Base-by-base conservation (phyloP, 78 protist species). In the Monosiga brevicollis region DNA sequence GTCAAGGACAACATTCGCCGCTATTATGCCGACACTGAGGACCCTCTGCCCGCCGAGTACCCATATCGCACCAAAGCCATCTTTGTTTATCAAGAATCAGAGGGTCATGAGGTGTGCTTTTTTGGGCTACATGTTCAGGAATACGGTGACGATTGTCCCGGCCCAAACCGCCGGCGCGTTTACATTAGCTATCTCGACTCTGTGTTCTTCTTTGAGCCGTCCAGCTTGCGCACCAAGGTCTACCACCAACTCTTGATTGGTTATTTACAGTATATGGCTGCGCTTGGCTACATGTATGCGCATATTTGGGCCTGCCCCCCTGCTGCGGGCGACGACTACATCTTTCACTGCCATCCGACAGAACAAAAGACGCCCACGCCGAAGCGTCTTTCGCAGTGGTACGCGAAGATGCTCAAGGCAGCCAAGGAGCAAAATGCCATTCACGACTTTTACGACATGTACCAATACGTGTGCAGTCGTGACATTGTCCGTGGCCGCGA, bases 281-380 rank as follows among this genome's bases (percentile, higher is more conserved):
- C 20, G 29, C 77, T 83, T 37, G 90, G 90, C 76, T 87, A 62
- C 43, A 20, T 1, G 78, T 38, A 49, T 35, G 87, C 86, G 35
- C 90, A 87, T 62, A 70, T 83, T 10, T 87, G 90, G 90, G 82
- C 86, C 2, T 81, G 86, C 70, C 90, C 90, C 26, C 90, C 90
- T 1, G 22, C 72, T 2, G 71, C 83, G 0, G 90, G 90, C 76
- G 90, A 87, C 75, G 90, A 87, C 73, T 87, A 87, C 83, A 79
- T 87, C 32, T 87, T 87, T 79, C 43, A 78, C 82, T 84, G 87
- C 40, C 85, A 84, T 26, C 87, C 90, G 10, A 81, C 54, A 39
- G 75, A 76, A 32, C 90, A 80, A 80, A 2, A 39, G 24, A 39
- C 77, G 35, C 86, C 86, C 55, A 87, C 83, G 75, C 87, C 87